Conservation (phyloP, 2,329 filamentous ascomycete species). For the Cladosporium colombiae region DNA sequence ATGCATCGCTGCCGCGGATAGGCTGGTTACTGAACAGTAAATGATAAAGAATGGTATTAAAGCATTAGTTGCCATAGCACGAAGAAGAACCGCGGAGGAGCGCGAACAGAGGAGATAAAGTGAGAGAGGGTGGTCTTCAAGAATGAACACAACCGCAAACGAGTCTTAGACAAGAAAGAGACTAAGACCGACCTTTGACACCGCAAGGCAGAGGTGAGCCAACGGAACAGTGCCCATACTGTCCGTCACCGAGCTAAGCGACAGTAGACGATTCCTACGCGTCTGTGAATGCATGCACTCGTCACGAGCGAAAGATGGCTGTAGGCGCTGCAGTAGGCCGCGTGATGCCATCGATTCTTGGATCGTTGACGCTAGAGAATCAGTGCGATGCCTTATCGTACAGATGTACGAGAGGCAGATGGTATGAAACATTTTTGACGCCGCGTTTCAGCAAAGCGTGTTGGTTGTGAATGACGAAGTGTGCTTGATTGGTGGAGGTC, state of each 20-base stretch:
- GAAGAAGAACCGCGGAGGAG: background rate
- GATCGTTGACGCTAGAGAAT: background rate
- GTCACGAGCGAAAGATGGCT: constrained; percentile 7
- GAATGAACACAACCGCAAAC: background rate
- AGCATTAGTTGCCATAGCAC: background rate
- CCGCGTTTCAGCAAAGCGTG: constrained; percentile 3
- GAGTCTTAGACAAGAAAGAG: background rate
- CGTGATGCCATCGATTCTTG: background rate
- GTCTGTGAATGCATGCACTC: constrained; percentile 6
- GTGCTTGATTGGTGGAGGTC: constrained; percentile 10
- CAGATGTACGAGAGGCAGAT: background rate
- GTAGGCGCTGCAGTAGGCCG: constrained; percentile 5
- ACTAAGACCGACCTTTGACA: background rate
- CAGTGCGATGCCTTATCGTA: background rate
- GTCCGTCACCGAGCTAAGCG: background rate
- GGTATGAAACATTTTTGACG: constrained; percentile 9
- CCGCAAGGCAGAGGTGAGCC: background rate
- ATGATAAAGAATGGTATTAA: background rate
- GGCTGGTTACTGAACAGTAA: background rate
- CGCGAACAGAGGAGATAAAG: background rate
- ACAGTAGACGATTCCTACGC: background rate
- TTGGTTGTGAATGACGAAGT: constrained; percentile 14
- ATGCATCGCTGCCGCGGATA: background rate
- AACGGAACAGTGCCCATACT: background rate
- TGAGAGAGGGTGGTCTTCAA: background rate